phyloP scores from a whole-genome alignment of 257 asterid species.

The Euphrasia confusa region DNA sequence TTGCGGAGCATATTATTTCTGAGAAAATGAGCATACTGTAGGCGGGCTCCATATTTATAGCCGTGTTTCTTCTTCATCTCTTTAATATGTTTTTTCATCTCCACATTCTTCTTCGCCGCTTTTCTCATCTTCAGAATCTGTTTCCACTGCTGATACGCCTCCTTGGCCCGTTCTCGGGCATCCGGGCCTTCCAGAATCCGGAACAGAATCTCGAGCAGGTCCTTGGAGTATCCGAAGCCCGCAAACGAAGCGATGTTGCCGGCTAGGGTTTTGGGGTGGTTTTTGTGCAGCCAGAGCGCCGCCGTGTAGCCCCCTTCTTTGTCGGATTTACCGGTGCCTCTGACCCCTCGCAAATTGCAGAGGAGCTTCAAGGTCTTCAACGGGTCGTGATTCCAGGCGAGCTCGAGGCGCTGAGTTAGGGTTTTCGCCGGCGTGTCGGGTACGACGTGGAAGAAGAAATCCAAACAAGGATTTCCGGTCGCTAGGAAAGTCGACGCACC shows the following conservation, averaged over 20 bases:
- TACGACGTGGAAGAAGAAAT: constrained; percentile 22
- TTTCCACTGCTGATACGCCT: background rate
- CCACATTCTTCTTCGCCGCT: background rate
- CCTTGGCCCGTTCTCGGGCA: constrained; percentile 24
- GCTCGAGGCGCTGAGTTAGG: constrained; percentile 17
- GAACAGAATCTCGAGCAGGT: constrained; percentile 47
- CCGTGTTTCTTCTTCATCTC: background rate
- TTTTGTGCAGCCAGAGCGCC: constrained; percentile 40
- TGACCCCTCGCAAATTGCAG: constrained; percentile 45
- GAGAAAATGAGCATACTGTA: too few species aligned
- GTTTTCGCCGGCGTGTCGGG: constrained; percentile 39
- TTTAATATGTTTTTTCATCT: too few species aligned
- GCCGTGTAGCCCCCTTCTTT: constrained; percentile 41
- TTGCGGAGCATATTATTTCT: too few species aligned
- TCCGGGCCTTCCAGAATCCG: constrained; percentile 11
- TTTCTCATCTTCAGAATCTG: background rate
- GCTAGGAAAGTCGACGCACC: constrained; percentile 40
- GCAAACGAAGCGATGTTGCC: constrained; percentile 34
- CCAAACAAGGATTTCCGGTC: constrained; percentile 44
- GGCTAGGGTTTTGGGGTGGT: constrained; percentile 50
- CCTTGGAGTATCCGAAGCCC: constrained; percentile 50
- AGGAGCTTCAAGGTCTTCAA: constrained; percentile 42
- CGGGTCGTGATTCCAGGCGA: constrained; percentile 41
- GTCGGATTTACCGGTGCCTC: constrained; percentile 54
- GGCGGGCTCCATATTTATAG: too few species aligned